A percentile compares a stretch with the other conserved stretches of the same genome.
These are phyloP conservation scores for Lineolata rhizophorae DNA, from an alignment of 495 filamentous ascomycete species.

Conservation along the genomic window DNA sequence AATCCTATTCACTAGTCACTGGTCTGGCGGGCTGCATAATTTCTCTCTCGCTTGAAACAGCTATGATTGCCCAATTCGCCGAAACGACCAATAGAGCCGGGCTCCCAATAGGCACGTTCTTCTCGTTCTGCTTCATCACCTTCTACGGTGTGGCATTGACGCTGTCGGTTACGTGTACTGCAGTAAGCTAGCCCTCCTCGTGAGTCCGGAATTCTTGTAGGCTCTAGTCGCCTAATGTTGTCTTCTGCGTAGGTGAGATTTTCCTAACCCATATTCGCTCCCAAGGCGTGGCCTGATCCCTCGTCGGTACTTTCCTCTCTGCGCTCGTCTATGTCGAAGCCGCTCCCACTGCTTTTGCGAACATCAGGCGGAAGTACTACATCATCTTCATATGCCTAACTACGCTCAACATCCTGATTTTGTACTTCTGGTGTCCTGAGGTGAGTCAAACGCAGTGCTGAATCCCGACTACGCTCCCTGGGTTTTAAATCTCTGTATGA, in stretches of 20 bases:
- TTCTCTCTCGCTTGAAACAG: not conserved
- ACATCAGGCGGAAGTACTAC: not conserved
- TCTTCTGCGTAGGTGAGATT: no score
- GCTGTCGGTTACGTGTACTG: slow-evolving; percentile 9
- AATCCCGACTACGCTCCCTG: no score
- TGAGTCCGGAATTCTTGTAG: no score
- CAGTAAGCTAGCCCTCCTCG: no score
- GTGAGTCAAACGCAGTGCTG: no score
- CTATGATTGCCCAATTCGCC: not conserved
- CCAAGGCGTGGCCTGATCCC: slow-evolving; percentile 5
- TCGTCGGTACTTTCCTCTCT: slow-evolving; percentile 5
- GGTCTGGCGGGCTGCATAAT: not conserved
- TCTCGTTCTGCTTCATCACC: slow-evolving; percentile 2
- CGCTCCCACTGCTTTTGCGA: slow-evolving; percentile 8
- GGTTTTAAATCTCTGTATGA: no score
- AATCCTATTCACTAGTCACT: not conserved
- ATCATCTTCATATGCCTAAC: slow-evolving; percentile 1
- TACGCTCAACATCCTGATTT: not conserved
- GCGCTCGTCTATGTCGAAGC: slow-evolving; percentile 5
- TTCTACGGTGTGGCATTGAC: slow-evolving; percentile 4
- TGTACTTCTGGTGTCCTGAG: slow-evolving; percentile 2
- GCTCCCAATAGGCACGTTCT: not conserved
- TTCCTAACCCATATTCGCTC: slow-evolving; percentile 11
- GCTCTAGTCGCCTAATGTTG: no score
- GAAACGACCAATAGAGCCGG: not conserved